Evolutionary conservation across 2,329 filamentous ascomycete genomes (phyloP).

Genomic region (Pezicula carpinea): DNA sequence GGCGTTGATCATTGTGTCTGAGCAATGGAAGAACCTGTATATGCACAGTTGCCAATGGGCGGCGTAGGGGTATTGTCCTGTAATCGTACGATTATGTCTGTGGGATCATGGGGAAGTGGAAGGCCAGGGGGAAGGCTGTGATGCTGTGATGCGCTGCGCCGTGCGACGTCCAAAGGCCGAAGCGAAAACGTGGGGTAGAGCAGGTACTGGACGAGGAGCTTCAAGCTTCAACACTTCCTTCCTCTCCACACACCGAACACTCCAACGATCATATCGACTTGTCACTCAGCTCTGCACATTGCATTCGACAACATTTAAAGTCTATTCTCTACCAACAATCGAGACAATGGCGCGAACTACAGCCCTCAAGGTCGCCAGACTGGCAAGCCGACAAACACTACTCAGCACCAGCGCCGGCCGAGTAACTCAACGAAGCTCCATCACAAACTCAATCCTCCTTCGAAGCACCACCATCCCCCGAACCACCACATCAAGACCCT

Average conservation of each 20-base stretch:
- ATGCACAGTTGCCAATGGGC: background rate
- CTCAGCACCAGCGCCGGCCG: background rate
- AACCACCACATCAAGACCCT: background rate
- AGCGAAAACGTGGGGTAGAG: constrained; percentile 8
- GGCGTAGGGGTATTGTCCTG: background rate
- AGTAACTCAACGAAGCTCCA: constrained; percentile 4
- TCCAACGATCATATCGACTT: background rate
- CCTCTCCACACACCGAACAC: constrained; percentile 1
- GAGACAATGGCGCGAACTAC: constrained; percentile 10
- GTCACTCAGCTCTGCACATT: background rate
- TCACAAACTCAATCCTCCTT: background rate
- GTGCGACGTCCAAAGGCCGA: background rate
- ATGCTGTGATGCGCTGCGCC: background rate
- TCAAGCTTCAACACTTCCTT: constrained; percentile 6
- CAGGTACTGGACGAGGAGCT: too few relatives aligned
- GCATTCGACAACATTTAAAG: background rate
- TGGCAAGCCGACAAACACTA: constrained; percentile 1
- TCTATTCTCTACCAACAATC: background rate
- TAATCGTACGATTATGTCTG: background rate
- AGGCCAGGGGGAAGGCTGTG: constrained; percentile 3
- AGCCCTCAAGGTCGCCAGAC: constrained; percentile 10
- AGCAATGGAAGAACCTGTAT: background rate
- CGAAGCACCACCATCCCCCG: background rate
- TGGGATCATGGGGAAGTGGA: background rate
- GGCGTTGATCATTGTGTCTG: constrained; percentile 82